phyloP scores from a whole-genome alignment of 2,329 filamentous ascomycete genomes.

The Myrmaecium sp. region DNA sequence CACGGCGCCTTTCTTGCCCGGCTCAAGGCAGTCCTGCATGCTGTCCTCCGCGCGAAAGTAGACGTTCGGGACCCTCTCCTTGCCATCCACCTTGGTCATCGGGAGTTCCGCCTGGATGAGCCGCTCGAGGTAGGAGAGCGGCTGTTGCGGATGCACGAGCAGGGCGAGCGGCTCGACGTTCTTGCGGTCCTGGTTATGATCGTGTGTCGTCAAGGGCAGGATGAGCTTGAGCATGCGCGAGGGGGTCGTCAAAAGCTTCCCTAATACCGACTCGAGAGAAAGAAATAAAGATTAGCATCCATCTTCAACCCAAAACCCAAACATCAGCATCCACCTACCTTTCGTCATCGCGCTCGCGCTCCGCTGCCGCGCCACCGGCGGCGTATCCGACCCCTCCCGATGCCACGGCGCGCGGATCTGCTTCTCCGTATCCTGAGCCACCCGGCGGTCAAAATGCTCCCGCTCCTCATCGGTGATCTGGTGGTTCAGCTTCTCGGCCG shows the following conservation, averaged over 20 bases:
- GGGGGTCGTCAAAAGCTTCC: constrained; percentile 65
- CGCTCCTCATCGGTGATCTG: constrained; percentile 28
- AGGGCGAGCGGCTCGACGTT: constrained; percentile 72
- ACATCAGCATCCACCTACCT: too few species aligned
- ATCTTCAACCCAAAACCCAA: too few species aligned
- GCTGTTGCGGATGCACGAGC: constrained; percentile 77
- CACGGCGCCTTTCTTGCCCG: constrained; percentile 12
- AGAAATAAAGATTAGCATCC: not conserved
- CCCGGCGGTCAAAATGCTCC: constrained; percentile 24
- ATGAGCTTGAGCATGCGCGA: constrained; percentile 68
- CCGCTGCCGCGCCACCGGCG: constrained; percentile 36
- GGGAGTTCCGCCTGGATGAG: constrained; percentile 79
- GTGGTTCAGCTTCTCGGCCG: constrained; percentile 24
- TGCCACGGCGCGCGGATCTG: constrained; percentile 51
- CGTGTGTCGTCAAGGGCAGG: constrained; percentile 50
- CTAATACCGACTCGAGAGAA: constrained; percentile 30
- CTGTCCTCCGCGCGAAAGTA: constrained; percentile 68
- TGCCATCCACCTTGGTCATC: constrained; percentile 42
- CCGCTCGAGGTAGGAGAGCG: constrained; percentile 75
- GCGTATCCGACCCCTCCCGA: constrained; percentile 39
- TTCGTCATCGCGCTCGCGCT: constrained; percentile 46
- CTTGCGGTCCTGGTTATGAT: constrained; percentile 43
- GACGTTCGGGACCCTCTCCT: constrained; percentile 54
- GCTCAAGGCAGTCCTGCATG: constrained; percentile 37
- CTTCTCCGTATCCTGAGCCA: constrained; percentile 33